Evolutionary conservation across 768 basidiomycete genomes (phyloP).

Genomic region (Kwoniella sp.): DNA sequence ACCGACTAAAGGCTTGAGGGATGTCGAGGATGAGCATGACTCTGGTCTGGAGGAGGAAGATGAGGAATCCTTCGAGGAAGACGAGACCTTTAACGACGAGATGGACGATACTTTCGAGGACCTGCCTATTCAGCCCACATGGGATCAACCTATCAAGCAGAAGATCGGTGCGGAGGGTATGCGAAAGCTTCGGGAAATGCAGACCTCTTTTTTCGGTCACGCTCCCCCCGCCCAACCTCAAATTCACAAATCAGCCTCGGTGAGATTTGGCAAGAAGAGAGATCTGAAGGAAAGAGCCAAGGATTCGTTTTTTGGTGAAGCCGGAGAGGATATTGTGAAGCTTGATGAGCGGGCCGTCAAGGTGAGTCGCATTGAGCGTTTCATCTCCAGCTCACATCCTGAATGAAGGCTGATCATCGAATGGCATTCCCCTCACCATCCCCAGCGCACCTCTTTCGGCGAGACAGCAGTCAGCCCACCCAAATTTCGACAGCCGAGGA

Average conservation of each 20-base stretch:
- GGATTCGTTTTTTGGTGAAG: conserved; percentile 53
- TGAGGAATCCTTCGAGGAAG: conserved; percentile 16
- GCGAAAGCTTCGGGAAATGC: conserved; percentile 53
- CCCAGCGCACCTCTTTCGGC: conserved; percentile 76
- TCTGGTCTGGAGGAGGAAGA: conserved; percentile 32
- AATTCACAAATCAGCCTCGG: neutral
- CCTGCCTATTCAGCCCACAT: conserved; percentile 10
- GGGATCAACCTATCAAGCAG: conserved; percentile 37
- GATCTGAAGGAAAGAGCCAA: conserved; percentile 18
- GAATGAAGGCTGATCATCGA: conserved; percentile 4
- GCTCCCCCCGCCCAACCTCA: conserved; percentile 1
- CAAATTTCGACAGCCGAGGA: conserved; percentile 72
- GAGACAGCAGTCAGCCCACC: conserved; percentile 62
- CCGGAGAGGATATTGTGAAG: conserved; percentile 48
- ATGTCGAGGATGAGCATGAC: conserved; percentile 25
- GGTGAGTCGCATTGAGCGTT: conserved; percentile 34
- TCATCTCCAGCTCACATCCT: neutral
- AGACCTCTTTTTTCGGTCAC: conserved; percentile 46
- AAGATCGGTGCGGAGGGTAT: conserved; percentile 43
- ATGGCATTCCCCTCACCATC: neutral
- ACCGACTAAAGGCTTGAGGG: conserved; percentile 33
- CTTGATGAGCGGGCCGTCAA: conserved; percentile 47
- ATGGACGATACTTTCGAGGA: conserved; percentile 29
- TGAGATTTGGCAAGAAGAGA: conserved; percentile 19
- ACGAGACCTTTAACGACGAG: conserved; percentile 20